Base-by-base conservation (phyloP, 306 rosid genomes). In the Leucaena leucocephala region DNA sequence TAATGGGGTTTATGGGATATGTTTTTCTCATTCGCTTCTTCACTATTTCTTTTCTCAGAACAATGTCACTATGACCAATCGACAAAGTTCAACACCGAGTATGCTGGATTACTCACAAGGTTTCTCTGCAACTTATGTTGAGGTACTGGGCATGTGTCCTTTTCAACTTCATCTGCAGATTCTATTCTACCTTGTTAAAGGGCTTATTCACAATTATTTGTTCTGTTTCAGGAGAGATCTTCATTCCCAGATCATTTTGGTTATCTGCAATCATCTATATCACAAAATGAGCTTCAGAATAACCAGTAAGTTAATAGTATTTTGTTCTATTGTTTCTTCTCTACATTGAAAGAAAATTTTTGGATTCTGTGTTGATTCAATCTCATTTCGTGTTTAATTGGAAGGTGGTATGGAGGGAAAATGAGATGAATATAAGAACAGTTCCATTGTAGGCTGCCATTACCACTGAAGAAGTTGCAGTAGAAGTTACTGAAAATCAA, bases 91-190 rank as follows among this genome's bases (percentile, higher is more conserved):
- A 7, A 75, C 75, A 71, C 85, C 81, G 38, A 90, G 91, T 72
- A 83, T 77, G 81, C 40, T 86, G 52, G 93, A 90, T 43, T 89
- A 76, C 76, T 95, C 97, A 65, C 96, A 93, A 86, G 97, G 95
- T 74, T 90, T 86, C 75, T 91, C 98, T 44, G 88, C 97, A n/a
- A 96, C 84, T 68, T 87, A 91, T 71, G 86, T 88, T 85, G 82
- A 89, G 96, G 99, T 95, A 86, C 68, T 79, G 74, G 59, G 49
- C 12, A 50, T 48, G 49, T 38, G 38, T 49, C 14, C 27, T 11
- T 78, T 17, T 6, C 52, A 6, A 67, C 76, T 44, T 64, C 6
- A 8, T 79, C 61, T 48, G 27, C 40, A 62, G 67, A 3, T 69
- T 69, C 27, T 27, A 27, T 27, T 27, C 13, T 33, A 65, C n/a